Evolutionary conservation across 352 stramenopile genomes (phyloP).

Genomic region (Phytophthora pinifolia): DNA sequence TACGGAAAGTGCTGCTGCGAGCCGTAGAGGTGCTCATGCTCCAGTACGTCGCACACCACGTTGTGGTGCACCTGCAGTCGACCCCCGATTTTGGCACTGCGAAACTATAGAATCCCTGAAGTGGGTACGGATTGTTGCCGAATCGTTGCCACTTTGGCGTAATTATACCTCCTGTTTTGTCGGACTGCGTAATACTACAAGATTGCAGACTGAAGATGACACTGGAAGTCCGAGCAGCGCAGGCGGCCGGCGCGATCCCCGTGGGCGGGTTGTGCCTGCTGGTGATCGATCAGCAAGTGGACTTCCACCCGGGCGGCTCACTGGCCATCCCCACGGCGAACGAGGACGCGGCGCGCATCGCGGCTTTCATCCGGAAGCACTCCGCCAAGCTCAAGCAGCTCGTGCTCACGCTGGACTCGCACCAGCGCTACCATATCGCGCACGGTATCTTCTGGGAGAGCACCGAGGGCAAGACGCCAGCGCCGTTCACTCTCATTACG

Average conservation of each 20-base stretch:
- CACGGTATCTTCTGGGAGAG: conserved; percentile 94
- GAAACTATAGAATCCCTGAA: too few species aligned
- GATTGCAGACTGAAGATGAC: conserved; percentile 38
- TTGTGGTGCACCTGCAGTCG: conserved; percentile 48
- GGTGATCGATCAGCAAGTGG: conserved; percentile 95
- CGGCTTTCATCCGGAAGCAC: conserved; percentile 84
- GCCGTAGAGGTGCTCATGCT: conserved; percentile 60
- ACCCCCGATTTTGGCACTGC: conserved; percentile 24
- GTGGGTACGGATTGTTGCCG: too few species aligned
- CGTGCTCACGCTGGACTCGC: conserved; percentile 96
- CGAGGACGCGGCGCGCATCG: conserved; percentile 90
- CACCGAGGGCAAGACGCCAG: conserved; percentile 56
- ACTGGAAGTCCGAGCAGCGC: conserved; percentile 33
- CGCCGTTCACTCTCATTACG: conserved; percentile 94
- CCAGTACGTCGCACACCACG: conserved; percentile 54
- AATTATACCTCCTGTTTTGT: too few species aligned
- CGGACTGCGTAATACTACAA: too few species aligned
- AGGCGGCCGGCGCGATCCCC: conserved; percentile 36
- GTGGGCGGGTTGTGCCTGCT: conserved; percentile 79
- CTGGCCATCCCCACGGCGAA: conserved; percentile 94
- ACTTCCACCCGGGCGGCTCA: conserved; percentile 95
- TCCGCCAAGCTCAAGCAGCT: conserved; percentile 70
- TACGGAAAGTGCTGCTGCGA: conserved; percentile 48
- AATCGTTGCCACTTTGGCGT: too few species aligned
- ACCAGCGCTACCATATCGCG: conserved; percentile 96